phyloP scores from a whole-genome alignment of 306 rosid genomes.

The Adenanthera pavonina region DNA sequence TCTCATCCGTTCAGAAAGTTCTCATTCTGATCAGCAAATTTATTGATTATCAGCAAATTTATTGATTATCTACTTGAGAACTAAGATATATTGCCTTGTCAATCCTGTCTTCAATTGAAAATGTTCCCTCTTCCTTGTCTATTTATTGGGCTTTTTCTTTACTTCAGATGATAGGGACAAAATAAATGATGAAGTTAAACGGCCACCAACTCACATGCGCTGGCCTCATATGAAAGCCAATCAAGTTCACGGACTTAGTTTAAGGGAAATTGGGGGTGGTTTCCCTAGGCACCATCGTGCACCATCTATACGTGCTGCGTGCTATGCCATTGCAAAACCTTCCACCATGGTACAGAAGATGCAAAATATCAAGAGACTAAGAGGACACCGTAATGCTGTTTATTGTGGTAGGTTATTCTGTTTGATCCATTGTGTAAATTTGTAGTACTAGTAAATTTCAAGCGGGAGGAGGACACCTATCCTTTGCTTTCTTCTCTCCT shows the following conservation, averaged over 20 bases:
- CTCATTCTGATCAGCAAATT: not conserved
- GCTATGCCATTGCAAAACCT: constrained; percentile 96
- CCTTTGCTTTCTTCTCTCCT: constrained; percentile 7
- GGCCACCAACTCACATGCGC: constrained; percentile 80
- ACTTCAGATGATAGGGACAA: constrained; percentile 71
- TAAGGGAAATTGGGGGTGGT: constrained; percentile 99
- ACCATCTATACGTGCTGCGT: constrained; percentile 93
- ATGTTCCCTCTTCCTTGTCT: constrained; percentile 29
- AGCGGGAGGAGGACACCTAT: not conserved
- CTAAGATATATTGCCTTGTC: constrained; percentile 13
- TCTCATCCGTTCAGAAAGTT: not conserved
- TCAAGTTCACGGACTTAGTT: constrained; percentile 88
- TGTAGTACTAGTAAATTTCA: constrained; percentile 6
- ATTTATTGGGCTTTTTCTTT: constrained; percentile 26
- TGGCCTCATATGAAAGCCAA: constrained; percentile 99
- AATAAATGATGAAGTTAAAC: constrained; percentile 50
- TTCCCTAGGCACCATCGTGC: constrained; percentile 93
- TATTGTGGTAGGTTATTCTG: constrained; percentile 83
- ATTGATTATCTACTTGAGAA: not conserved
- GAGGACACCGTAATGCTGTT: constrained; percentile 98
- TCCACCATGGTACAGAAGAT: constrained; percentile 94
- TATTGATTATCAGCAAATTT: not conserved
- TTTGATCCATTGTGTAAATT: constrained; percentile 35
- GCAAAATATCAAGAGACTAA: constrained; percentile 82
- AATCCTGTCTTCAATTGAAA: constrained; percentile 30